Evolutionary conservation across 2,329 filamentous ascomycete species (phyloP).

Genomic region (Colletotrichum echinochloae): DNA sequence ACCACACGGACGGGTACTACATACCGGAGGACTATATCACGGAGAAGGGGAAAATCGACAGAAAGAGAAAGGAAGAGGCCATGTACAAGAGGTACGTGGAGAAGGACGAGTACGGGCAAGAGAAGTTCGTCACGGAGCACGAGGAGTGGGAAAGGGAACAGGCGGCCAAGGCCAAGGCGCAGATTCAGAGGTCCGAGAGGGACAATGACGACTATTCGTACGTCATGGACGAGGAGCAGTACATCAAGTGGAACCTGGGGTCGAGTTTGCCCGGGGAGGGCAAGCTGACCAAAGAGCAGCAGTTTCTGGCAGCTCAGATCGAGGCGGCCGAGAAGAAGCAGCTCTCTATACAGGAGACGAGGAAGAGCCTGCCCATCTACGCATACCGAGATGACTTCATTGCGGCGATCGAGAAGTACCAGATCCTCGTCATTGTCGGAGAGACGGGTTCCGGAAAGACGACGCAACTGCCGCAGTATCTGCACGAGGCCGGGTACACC

Average conservation of each 20-base stretch:
- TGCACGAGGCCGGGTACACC: slow-evolving; percentile 91
- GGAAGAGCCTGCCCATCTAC: slow-evolving; percentile 92
- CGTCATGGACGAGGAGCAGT: slow-evolving; percentile 89
- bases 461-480: slow-evolving; percentile 93
- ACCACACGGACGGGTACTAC: slow-evolving; percentile 90
- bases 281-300: slow-evolving; percentile 82
- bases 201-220: slow-evolving; percentile 91
- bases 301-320: slow-evolving; percentile 81
- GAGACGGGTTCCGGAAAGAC: slow-evolving; percentile 97
- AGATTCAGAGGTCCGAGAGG: slow-evolving; percentile 80
- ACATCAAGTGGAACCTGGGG: slow-evolving; percentile 86
- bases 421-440: slow-evolving; percentile 91
- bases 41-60: slow-evolving; percentile 89
- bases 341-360: slow-evolving; percentile 88
- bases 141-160: slow-evolving; percentile 97
- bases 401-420: slow-evolving; percentile 85
- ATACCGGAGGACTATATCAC: slow-evolving; percentile 97
- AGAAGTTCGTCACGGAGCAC: slow-evolving; percentile 91
- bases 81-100: slow-evolving; percentile 93
- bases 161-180: slow-evolving; percentile 85
- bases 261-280: slow-evolving; percentile 78
- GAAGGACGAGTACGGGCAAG: slow-evolving; percentile 85
- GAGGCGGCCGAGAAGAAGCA: slow-evolving; percentile 91
- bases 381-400: slow-evolving; percentile 87
- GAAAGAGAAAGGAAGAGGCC: slow-evolving; percentile 87